Conservation (phyloP, 2,329 filamentous ascomycete genomes). For the Fusarium sp. region DNA sequence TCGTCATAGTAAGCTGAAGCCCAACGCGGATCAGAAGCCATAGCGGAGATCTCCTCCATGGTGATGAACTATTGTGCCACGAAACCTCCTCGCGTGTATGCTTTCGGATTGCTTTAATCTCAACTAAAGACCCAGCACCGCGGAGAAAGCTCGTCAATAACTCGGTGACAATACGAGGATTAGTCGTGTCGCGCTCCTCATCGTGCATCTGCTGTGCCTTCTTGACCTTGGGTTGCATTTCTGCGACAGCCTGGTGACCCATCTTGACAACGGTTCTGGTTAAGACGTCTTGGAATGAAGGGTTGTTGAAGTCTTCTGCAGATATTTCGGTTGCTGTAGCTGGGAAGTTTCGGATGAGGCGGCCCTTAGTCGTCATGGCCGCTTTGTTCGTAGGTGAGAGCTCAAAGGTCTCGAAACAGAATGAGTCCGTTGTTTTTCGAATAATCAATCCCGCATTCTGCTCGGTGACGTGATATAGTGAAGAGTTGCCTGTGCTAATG, state of each 20-base stretch:
- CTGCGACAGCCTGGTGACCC: neutral
- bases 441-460: neutral
- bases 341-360: neutral
- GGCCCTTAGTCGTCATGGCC: neutral
- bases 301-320: neutral
- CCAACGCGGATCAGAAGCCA: conserved; percentile 68
- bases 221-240: conserved; percentile 21
- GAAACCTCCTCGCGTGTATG: conserved; percentile 65
- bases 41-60: conserved; percentile 64
- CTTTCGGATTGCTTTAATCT: conserved; percentile 57
- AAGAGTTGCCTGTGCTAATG: neutral
- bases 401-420: neutral
- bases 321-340: neutral
- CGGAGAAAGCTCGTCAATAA: conserved; percentile 57
- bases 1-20: conserved; percentile 54
- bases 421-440: neutral
- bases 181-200: conserved; percentile 62
- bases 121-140: conserved; percentile 49
- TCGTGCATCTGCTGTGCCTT: conserved; percentile 53
- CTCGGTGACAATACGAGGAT: conserved; percentile 66
- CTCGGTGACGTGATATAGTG: neutral
- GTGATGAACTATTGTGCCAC: conserved; percentile 51
- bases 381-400: neutral
- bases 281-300: neutral
- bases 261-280: neutral